A percentile compares a stretch with the other conserved stretches of the same genome.
These are phyloP conservation scores for Citrullus amarus DNA, from an alignment of 306 rosid genomes.

Conservation along the genomic window DNA sequence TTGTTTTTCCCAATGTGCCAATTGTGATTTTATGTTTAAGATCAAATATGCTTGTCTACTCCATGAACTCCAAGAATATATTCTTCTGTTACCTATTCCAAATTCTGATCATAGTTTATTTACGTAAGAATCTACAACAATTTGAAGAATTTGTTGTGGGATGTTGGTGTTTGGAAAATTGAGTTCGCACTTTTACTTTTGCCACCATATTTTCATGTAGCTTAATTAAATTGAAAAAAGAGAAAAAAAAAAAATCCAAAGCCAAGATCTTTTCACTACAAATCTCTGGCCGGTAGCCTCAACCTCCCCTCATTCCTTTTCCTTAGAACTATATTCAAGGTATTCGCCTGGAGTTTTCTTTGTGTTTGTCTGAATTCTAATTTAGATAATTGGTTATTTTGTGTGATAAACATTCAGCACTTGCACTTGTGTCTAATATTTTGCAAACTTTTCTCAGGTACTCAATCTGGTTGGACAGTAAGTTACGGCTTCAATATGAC, in stretches of 20 bases:
- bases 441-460: constrained; percentile 38
- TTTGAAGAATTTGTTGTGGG: background rate
- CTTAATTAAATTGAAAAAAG: background rate
- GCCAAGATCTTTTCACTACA: background rate
- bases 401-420: background rate
- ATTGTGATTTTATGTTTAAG: background rate
- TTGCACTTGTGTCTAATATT: background rate
- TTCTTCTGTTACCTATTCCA: background rate
- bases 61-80: background rate
- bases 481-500: constrained; percentile 80
- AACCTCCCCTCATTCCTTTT: background rate
- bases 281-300: background rate
- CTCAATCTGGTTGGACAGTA: constrained; percentile 96
- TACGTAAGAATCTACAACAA: too few relatives aligned
- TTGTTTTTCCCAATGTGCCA: background rate
- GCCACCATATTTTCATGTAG: background rate
- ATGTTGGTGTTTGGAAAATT: background rate
- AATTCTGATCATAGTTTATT: background rate
- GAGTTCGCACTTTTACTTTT: background rate
- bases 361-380: background rate
- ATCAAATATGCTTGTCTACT: background rate
- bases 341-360: background rate
- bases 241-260: too few relatives aligned
- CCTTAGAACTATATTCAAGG: background rate
- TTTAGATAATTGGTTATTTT: background rate